Percentiles rank a stretch among this genome's conserved stretches.
Conservation (phyloP, 306 rosid genomes). For the Cucumis sativus region DNA sequence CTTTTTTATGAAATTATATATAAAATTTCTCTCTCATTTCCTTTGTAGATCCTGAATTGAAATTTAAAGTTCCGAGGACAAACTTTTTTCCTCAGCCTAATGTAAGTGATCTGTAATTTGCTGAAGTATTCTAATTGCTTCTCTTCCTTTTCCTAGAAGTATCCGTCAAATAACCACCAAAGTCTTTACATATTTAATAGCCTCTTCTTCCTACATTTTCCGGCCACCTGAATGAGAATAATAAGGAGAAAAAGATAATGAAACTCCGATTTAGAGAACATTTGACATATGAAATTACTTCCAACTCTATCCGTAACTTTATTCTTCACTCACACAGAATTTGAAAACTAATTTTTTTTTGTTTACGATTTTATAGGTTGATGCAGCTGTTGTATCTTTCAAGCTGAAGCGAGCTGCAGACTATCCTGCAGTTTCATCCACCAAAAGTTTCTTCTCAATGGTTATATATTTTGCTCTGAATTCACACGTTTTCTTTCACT, state of each 20-base stretch:
- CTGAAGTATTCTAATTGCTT: not conserved
- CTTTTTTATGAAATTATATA: not conserved
- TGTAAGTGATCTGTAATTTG: slow-evolving; percentile 33
- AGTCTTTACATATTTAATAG: not conserved
- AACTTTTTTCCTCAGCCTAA: slow-evolving; percentile 90
- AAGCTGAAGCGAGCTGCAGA: slow-evolving; percentile 54
- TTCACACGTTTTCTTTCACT: not conserved
- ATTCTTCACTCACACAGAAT: not conserved
- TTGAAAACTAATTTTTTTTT: not conserved
- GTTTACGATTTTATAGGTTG: slow-evolving; percentile 42
- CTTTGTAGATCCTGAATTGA: slow-evolving; percentile 63
- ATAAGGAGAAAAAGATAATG: not conserved
- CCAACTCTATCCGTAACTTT: not conserved
- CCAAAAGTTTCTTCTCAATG: slow-evolving; percentile 84
- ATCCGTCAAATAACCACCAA: not conserved
- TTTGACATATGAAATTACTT: not conserved
- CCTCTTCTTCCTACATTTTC: not conserved
- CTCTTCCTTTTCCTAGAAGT: not conserved
- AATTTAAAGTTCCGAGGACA: slow-evolving; percentile 55
- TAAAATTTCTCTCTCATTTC: slow-evolving; percentile 5
- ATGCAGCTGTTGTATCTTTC: slow-evolving; percentile 82
- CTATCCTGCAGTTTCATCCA: slow-evolving; percentile 60
- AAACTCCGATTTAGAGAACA: not conserved
- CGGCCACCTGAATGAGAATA: not conserved
- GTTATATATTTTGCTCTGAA: slow-evolving; percentile 18